These are phyloP conservation scores for Fusarium protoensiforme DNA, from an alignment of 2,329 filamentous ascomycete species.

Conservation along the genomic window DNA sequence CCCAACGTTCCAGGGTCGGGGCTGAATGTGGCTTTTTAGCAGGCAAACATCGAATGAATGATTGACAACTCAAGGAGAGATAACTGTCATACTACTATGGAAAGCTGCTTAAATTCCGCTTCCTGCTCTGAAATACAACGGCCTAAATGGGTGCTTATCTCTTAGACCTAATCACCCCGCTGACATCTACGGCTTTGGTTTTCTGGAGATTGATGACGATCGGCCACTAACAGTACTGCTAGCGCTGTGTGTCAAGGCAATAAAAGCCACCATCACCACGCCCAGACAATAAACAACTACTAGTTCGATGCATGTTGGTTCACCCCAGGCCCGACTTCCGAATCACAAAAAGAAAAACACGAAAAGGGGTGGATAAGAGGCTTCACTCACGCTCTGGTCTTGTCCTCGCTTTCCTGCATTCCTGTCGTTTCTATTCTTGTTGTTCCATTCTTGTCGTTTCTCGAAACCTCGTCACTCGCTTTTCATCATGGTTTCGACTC, in stretches of 20 bases:
- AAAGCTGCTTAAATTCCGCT: no score
- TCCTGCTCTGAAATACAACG: background rate
- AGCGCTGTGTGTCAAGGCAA: background rate
- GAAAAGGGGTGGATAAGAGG: background rate
- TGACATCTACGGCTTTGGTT: background rate
- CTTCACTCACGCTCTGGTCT: background rate
- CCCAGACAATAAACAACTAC: background rate
- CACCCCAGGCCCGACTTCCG: background rate
- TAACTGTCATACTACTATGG: background rate
- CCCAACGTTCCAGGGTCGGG: background rate
- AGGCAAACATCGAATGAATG: background rate
- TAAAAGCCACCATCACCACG: background rate
- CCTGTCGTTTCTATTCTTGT: background rate
- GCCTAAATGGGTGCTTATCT: background rate
- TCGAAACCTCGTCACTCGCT: background rate
- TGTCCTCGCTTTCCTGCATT: background rate
- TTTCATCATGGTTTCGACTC: background rate
- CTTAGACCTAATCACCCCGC: background rate
- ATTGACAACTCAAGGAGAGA: background rate
- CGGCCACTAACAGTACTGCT: background rate
- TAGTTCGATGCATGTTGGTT: background rate
- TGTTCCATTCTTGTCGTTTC: background rate
- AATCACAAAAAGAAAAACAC: background rate
- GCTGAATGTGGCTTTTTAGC: background rate
- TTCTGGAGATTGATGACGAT: background rate